These are phyloP conservation scores for Candida golubevii DNA, from an alignment of 805 yeast species.

Conservation along the genomic window DNA sequence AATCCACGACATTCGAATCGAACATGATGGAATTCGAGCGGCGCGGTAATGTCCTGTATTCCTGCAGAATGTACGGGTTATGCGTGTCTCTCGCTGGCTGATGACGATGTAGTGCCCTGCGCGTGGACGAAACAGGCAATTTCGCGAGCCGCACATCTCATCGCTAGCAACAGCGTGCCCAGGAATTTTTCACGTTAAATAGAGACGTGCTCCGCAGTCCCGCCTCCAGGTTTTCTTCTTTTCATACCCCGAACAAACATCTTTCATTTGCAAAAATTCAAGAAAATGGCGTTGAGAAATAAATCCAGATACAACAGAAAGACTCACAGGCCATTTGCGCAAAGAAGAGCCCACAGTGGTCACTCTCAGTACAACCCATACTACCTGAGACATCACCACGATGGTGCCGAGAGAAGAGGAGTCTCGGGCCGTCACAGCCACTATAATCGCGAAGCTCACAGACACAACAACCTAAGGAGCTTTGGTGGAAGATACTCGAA, in stretches of 20 bases:
- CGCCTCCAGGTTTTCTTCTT: neutral
- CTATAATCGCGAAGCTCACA: neutral
- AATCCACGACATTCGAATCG: neutral
- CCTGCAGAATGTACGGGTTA: slow-evolving; percentile 4
- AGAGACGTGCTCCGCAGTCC: slow-evolving; percentile 2
- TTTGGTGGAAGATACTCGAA: slow-evolving; percentile 25
- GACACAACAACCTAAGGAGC: slow-evolving; percentile 5
- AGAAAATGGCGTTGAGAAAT: neutral
- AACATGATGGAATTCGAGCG: slow-evolving; percentile 5
- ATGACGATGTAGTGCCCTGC: too few species aligned
- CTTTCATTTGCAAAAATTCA: too few species aligned
- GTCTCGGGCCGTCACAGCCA: too few species aligned
- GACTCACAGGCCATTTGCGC: slow-evolving; percentile 13
- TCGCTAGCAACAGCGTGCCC: slow-evolving; percentile 8
- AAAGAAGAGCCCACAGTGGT: slow-evolving; percentile 6
- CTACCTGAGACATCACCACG: slow-evolving; percentile 5
- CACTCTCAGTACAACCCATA: slow-evolving; percentile 2
- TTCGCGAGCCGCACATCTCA: slow-evolving; percentile 18
- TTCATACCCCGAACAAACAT: too few species aligned
- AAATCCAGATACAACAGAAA: slow-evolving; percentile 25
- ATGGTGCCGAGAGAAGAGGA: slow-evolving; percentile 2
- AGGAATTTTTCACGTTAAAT: slow-evolving; percentile 8
- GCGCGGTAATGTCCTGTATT: slow-evolving; percentile 1
- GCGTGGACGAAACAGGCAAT: slow-evolving; percentile 2
- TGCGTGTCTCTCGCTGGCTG: too few species aligned